Evolutionary conservation across 2,329 filamentous ascomycete genomes (phyloP).

Genomic region (Trichoderma atroviride): DNA sequence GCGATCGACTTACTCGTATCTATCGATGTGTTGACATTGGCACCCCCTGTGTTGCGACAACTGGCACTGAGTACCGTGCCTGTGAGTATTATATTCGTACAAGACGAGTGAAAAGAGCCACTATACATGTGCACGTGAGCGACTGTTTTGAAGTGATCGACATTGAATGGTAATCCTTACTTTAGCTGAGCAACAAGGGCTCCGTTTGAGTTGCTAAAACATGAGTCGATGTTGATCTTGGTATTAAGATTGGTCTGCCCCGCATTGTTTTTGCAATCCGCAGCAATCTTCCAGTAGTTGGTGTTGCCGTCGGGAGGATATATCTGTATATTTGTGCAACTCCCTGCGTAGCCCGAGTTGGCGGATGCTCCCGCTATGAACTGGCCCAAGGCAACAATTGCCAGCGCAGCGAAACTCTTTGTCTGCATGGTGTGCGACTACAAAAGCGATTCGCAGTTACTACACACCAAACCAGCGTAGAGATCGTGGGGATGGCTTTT

Average conservation of each 20-base stretch:
- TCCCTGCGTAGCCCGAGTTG: background rate
- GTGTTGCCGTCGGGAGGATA: background rate
- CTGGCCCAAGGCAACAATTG: background rate
- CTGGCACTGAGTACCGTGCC: background rate
- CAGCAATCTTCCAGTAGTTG: background rate
- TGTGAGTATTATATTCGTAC: background rate
- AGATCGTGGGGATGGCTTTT: background rate
- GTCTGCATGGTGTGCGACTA: background rate
- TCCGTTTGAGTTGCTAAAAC: background rate
- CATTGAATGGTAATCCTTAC: background rate
- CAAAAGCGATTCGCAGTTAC: background rate
- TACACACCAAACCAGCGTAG: background rate
- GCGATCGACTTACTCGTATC: background rate
- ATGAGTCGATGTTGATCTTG: background rate
- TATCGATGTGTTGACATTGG: background rate
- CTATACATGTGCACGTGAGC: background rate
- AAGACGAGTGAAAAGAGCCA: background rate
- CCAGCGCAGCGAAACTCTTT: background rate
- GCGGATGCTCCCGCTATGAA: background rate
- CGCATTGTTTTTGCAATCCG: background rate
- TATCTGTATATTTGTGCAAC: background rate
- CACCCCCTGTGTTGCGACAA: background rate
- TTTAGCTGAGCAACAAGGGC: background rate
- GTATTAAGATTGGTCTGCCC: background rate
- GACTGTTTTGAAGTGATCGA: background rate